Evolutionary conservation across 1,284 basidiomycete genomes (phyloP).

Genomic region (Cutaneotrichosporon curvatum): DNA sequence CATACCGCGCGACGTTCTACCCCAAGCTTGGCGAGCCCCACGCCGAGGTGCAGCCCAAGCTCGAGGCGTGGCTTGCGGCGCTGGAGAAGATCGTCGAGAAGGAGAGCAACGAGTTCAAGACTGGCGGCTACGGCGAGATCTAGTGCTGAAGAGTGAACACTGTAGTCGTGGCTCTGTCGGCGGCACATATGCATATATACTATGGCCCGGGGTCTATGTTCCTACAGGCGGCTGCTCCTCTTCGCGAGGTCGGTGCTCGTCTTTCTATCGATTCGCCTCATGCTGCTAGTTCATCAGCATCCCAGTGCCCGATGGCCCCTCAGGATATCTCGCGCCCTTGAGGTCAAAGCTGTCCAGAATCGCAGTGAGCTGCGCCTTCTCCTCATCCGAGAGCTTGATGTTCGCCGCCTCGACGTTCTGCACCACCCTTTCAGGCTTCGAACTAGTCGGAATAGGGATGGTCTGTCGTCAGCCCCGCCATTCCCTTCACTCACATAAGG

Average conservation of each 20-base stretch:
- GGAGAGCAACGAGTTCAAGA: conserved; percentile 66
- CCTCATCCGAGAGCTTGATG: conserved; percentile 47
- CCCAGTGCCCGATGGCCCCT: neutral
- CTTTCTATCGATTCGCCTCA: neutral
- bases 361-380: conserved; percentile 44
- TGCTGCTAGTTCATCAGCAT: conserved; percentile 13
- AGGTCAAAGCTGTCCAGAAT: conserved; percentile 39
- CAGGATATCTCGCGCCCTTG: conserved; percentile 30
- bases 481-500: conserved; percentile 40
- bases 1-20: conserved; percentile 84
- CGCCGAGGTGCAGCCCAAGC: conserved; percentile 62
- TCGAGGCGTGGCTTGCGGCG: conserved; percentile 70
- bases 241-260: neutral
- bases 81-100: conserved; percentile 64
- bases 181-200: no score
- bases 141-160: no score
- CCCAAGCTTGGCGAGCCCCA: conserved; percentile 70
- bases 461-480: conserved; percentile 29
- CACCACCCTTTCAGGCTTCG: conserved; percentile 47
- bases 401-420: conserved; percentile 51
- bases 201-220: no score
- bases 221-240: no score
- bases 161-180: no score
- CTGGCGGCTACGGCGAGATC: conserved; percentile 59
- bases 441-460: conserved; percentile 55